These are phyloP conservation scores for Pleurotus tuber-regium DNA, from an alignment of 768 basidiomycete genomes.

Conservation along the genomic window DNA sequence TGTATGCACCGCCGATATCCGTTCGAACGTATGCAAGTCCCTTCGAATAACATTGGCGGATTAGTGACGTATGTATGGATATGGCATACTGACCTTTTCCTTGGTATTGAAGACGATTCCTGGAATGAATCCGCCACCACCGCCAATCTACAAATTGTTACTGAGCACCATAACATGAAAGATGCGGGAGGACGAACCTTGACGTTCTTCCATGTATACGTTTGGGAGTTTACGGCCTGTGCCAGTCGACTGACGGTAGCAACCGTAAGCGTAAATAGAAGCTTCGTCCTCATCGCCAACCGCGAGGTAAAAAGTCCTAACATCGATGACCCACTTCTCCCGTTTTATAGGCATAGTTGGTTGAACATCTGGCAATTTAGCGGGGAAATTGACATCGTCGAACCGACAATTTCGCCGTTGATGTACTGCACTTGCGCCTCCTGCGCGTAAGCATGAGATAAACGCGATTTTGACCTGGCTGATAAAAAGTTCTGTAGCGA, in stretches of 20 bases:
- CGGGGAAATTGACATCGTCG: neutral
- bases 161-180: neutral
- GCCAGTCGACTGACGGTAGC: conserved; percentile 25
- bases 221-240: conserved; percentile 40
- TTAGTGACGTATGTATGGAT: too few species aligned
- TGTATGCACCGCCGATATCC: conserved; percentile 67
- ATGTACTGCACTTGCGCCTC: too few species aligned
- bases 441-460: too few species aligned
- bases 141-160: conserved; percentile 25
- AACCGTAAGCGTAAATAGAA: conserved; percentile 28
- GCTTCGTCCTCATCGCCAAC: conserved; percentile 11
- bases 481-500: too few species aligned
- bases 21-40: conserved; percentile 63
- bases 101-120: conserved; percentile 62
- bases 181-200: conserved; percentile 30
- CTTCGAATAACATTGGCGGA: conserved; percentile 22
- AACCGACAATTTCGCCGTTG: conserved; percentile 1
- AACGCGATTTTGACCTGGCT: too few species aligned
- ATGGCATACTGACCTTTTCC: conserved; percentile 32
- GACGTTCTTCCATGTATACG: conserved; percentile 63
- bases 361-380: neutral
- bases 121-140: conserved; percentile 50
- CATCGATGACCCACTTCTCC: too few species aligned
- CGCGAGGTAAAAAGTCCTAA: neutral
- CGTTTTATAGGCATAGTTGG: neutral